These are phyloP conservation scores for Aspergillus panamensis DNA, from an alignment of 495 filamentous ascomycete species.

Conservation along the genomic window DNA sequence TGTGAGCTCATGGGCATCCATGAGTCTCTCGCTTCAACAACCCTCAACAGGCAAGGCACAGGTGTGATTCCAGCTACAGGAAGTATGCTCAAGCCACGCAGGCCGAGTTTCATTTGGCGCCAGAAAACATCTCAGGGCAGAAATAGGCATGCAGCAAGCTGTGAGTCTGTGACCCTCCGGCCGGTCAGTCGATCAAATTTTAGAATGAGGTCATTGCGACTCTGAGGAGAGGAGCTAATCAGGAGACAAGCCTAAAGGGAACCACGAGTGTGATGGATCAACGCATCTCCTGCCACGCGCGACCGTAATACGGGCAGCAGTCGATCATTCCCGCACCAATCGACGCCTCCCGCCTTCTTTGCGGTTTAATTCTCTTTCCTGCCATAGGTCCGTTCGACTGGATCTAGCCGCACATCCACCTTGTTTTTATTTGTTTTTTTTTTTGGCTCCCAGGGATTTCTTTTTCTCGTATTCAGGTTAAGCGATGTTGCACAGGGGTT, in stretches of 20 bases:
- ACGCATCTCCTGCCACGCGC: constrained; percentile 17
- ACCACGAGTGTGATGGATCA: constrained; percentile 11
- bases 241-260: constrained; percentile 8
- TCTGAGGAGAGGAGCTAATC: too few species aligned
- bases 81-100: background rate
- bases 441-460: too few species aligned
- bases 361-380: background rate
- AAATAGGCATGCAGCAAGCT: constrained; percentile 11
- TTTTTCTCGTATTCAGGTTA: constrained; percentile 5
- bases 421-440: background rate
- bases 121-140: background rate
- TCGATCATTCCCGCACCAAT: constrained; percentile 10
- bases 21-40: constrained; percentile 8
- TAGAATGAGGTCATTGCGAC: constrained; percentile 7
- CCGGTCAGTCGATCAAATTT: constrained; percentile 12
- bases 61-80: background rate
- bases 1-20: background rate
- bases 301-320: constrained; percentile 13
- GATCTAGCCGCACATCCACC: background rate
- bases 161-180: background rate
- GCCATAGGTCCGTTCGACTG: background rate
- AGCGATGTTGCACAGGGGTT: constrained; percentile 11
- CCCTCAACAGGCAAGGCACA: constrained; percentile 3
- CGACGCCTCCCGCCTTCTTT: constrained; percentile 18
- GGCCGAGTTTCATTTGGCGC: constrained; percentile 7